Evolutionary conservation across 2,329 filamentous ascomycete genomes (phyloP).

Genomic region (Exophiala viscosa): DNA sequence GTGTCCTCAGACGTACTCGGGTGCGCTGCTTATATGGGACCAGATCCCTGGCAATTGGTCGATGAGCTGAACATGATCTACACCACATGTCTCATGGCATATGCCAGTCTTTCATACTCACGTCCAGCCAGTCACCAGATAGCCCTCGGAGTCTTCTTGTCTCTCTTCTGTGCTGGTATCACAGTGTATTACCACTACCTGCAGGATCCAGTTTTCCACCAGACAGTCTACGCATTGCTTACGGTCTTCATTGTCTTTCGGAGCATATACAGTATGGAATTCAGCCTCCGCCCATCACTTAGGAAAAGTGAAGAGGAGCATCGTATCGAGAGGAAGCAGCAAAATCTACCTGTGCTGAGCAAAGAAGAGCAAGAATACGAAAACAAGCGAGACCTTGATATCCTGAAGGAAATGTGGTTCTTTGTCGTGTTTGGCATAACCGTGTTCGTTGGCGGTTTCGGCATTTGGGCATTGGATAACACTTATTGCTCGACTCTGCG

Average conservation of each 20-base stretch:
- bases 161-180: constrained; percentile 61
- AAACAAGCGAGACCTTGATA: constrained; percentile 55
- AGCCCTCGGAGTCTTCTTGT: constrained; percentile 55
- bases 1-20: constrained; percentile 17
- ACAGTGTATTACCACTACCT: constrained; percentile 78
- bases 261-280: constrained; percentile 74
- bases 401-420: constrained; percentile 68
- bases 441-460: constrained; percentile 71
- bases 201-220: constrained; percentile 78
- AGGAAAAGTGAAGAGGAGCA: constrained; percentile 46
- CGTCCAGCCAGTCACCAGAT: constrained; percentile 51
- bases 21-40: not conserved
- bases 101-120: constrained; percentile 71
- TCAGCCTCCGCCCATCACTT: constrained; percentile 58
- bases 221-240: constrained; percentile 70
- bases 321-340: constrained; percentile 38
- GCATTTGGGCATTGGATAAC: constrained; percentile 77
- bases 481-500: constrained; percentile 66
- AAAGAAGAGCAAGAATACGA: constrained; percentile 46
- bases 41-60: constrained; percentile 67
- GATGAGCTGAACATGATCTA: constrained; percentile 71
- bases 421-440: constrained; percentile 66
- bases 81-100: constrained; percentile 66
- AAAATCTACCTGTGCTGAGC: constrained; percentile 38
- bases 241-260: constrained; percentile 68